Evolutionary conservation across 345 rosid genomes (phyloP), one percentile per base, ranked within the genome.

Genomic region (Lepidium africanum): DNA sequence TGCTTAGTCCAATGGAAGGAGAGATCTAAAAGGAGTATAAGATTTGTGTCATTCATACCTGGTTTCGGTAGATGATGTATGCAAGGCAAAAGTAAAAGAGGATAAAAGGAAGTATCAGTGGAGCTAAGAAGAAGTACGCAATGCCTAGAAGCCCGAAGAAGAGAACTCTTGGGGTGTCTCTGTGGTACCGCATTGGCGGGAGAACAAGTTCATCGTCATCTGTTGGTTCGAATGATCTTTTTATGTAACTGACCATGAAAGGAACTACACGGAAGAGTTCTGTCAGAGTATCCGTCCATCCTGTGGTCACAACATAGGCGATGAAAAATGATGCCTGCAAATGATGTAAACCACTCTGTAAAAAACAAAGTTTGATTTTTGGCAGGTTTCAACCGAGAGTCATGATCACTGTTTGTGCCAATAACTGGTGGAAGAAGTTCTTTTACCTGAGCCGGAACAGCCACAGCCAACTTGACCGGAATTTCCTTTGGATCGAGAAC

Each of bases 361-460:
- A 40, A 38, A 4, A 10, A 12, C 10, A 30, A 59, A 70, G 74
- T 40, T 37, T 36, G 8, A 17, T 16, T 35, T 25, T 27, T 25
- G 25, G n/a, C 6, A 51, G 27, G 38, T n/a, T 12, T 47, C 33
- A 35, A 33, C 5, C 33, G 16, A 32, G 35, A 54, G 55, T 9
- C 3, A n/a, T 50, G n/a, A 52, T 27, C 32, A 65, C 7, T 52
- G 17, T 32, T 61, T 42, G 43, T 9, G 48, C 3, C 60, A 51
- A 7, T 49, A 16, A 33, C 23, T 53, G 50, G 46, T 35, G 32
- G 23, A 23, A 33, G 9, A 72, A 33, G 33, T 6, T 19, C 37
- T 38, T 75, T 76, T 71, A 88, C 98, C 94, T 93, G 98, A 49
- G 91, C 97, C 10, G 98, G 98, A 75, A 90, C 98, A 63, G 92